Evolutionary conservation across 2,329 filamentous ascomycete genomes (phyloP).

Genomic region (Xylaria sp.): DNA sequence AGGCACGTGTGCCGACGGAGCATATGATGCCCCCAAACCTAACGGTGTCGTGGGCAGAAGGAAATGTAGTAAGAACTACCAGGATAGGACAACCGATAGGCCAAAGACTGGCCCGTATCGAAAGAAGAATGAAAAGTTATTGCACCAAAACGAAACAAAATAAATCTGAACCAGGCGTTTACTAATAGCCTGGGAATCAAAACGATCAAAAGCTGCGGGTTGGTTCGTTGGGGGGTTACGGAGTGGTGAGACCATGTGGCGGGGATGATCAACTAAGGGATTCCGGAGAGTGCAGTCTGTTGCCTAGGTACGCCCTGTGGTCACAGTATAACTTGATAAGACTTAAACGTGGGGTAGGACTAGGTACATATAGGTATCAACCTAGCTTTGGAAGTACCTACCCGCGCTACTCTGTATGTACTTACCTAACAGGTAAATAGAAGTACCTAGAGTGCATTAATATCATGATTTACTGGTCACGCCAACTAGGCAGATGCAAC

Average conservation of each 20-base stretch:
- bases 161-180: too few species aligned
- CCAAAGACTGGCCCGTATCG: background rate
- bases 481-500: background rate
- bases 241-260: too few species aligned
- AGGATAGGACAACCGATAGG: background rate
- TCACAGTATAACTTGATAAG: slow-evolving; percentile 8
- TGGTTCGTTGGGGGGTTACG: too few species aligned
- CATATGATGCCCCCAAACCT: background rate
- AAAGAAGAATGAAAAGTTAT: background rate
- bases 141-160: too few species aligned
- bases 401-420: background rate
- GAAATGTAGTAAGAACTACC: background rate
- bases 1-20: background rate
- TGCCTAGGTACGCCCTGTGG: background rate
- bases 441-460: background rate
- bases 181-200: too few species aligned
- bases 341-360: slow-evolving; percentile 22
- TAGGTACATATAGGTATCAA: background rate
- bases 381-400: background rate
- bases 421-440: background rate
- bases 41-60: background rate
- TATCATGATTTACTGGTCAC: background rate
- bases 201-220: background rate
- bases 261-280: too few species aligned
- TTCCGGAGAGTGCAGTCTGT: background rate